phyloP scores from a whole-genome alignment of 2,329 filamentous ascomycete genomes.

The Fusarium verticillioides region DNA sequence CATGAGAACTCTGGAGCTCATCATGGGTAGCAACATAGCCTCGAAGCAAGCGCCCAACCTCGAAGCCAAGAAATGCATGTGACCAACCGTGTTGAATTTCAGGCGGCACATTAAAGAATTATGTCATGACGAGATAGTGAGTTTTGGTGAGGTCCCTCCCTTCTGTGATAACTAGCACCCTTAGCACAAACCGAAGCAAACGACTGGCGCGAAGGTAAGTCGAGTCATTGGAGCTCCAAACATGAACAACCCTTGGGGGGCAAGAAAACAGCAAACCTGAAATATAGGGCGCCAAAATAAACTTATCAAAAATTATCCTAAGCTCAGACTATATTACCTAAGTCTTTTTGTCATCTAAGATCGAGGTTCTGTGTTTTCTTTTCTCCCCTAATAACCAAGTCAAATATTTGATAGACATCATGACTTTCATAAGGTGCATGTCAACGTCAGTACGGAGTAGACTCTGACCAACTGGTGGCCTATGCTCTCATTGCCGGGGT shows the following conservation, averaged over 20 bases:
- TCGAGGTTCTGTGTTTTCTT: too few relatives aligned
- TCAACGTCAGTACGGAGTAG: neutral
- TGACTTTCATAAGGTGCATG: neutral
- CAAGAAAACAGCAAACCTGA: too few relatives aligned
- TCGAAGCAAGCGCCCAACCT: conserved; percentile 38
- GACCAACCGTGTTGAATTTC: neutral
- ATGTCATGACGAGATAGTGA: neutral
- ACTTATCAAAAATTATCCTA: too few relatives aligned
- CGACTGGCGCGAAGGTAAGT: neutral
- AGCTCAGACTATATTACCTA: too few relatives aligned
- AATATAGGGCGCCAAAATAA: too few relatives aligned
- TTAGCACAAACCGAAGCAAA: neutral
- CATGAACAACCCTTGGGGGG: neutral
- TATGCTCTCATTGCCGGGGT: neutral
- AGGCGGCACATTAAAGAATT: neutral
- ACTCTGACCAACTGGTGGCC: neutral
- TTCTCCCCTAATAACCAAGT: neutral
- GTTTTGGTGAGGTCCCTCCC: neutral
- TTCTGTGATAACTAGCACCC: neutral
- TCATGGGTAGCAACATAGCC: conserved; percentile 34
- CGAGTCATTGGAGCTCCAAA: neutral
- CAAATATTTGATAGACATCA: neutral
- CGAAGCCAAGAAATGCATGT: conserved; percentile 37
- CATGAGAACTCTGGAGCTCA: conserved; percentile 30
- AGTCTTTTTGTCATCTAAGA: too few relatives aligned